Conservation (phyloP, 768 basidiomycete species). For the Pholiota microspora region DNA sequence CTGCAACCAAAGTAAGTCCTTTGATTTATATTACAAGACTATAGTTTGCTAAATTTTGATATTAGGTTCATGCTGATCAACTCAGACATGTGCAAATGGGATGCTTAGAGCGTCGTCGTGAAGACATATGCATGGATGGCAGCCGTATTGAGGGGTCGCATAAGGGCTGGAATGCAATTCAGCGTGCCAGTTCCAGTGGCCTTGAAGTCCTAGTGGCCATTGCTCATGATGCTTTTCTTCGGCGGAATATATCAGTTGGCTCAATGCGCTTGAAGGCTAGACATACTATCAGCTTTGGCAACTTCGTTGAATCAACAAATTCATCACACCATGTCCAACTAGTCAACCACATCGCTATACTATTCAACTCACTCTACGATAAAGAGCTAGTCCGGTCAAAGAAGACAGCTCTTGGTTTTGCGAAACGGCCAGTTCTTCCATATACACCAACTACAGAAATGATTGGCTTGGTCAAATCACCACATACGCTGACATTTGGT, state of each 20-base stretch:
- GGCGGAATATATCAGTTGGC: conserved; percentile 6
- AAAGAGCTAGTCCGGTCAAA: too few relatives aligned
- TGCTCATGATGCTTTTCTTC: conserved; percentile 8
- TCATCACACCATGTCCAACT: conserved; percentile 5
- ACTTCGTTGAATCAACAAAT: neutral
- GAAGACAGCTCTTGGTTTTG: too few relatives aligned
- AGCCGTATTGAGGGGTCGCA: conserved; percentile 12
- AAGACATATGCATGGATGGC: conserved; percentile 5
- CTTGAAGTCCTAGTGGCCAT: conserved; percentile 6
- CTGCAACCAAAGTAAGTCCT: conserved; percentile 5
- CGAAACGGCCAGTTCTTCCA: too few relatives aligned
- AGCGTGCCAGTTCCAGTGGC: conserved; percentile 2
- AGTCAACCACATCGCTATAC: neutral
- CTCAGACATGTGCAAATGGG: conserved; percentile 5
- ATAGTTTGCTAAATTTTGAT: too few relatives aligned
- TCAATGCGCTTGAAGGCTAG: neutral
- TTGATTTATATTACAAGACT: too few relatives aligned
- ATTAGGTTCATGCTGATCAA: neutral
- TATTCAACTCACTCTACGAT: neutral
- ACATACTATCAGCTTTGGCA: neutral
- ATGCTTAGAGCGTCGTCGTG: conserved; percentile 5
- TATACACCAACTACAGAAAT: too few relatives aligned
- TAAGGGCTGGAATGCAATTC: conserved; percentile 8
- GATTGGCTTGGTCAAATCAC: too few relatives aligned
- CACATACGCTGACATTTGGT: too few relatives aligned